A percentile compares a stretch with the other conserved stretches of the same genome.
Evolutionary conservation across 2,329 filamentous ascomycete genomes (phyloP).

Genomic region (Fusarium vanettenii): DNA sequence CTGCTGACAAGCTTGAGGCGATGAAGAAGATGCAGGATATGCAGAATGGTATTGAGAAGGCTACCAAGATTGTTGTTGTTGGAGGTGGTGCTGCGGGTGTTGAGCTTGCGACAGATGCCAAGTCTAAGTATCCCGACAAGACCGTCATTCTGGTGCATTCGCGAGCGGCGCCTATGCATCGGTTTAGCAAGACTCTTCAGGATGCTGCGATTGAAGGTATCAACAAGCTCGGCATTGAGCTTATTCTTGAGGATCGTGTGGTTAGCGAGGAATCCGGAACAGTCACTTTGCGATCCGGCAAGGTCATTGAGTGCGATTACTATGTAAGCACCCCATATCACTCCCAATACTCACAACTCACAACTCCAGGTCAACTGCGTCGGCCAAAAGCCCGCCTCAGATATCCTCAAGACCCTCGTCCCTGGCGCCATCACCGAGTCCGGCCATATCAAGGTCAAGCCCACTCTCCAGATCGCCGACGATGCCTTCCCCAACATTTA

Average conservation of each 20-base stretch:
- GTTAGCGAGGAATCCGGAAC: conserved; percentile 50
- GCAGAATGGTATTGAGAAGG: conserved; percentile 58
- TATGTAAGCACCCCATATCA: conserved; percentile 51
- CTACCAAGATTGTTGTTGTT: conserved; percentile 60
- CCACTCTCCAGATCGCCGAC: conserved; percentile 67
- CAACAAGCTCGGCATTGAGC: conserved; percentile 58
- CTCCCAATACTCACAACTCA: neutral
- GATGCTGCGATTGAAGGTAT: conserved; percentile 55
- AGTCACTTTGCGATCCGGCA: conserved; percentile 59
- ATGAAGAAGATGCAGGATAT: conserved; percentile 57
- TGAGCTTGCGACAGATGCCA: conserved; percentile 70
- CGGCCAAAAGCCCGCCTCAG: conserved; percentile 68
- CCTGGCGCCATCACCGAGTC: conserved; percentile 57
- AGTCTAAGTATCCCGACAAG: conserved; percentile 66
- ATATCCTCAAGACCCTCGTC: conserved; percentile 56
- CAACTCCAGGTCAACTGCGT: conserved; percentile 65
- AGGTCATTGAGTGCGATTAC: conserved; percentile 60
- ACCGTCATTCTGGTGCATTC: conserved; percentile 69
- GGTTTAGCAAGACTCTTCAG: conserved; percentile 59
- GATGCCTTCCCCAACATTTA: conserved; percentile 64
- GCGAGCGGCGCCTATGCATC: conserved; percentile 61
- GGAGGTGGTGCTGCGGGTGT: conserved; percentile 73
- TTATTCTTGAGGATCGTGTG: conserved; percentile 64
- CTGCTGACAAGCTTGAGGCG: conserved; percentile 55
- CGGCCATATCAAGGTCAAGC: conserved; percentile 64